Conservation (phyloP, 2,329 filamentous ascomycete species). For the Lachnellula suecica region DNA sequence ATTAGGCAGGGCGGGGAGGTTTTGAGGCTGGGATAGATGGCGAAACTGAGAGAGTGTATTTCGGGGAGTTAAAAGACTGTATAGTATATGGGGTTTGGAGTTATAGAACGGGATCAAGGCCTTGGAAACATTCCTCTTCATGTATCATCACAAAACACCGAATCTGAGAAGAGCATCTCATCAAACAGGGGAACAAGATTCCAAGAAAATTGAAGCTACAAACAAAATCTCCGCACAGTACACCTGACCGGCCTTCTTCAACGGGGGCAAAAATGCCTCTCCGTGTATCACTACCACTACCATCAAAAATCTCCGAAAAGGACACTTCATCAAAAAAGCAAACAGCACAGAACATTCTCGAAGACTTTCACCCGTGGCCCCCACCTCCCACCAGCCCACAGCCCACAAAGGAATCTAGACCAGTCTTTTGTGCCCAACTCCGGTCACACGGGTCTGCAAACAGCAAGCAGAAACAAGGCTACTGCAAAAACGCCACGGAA, state of each 20-base stretch:
- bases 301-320: too few species aligned
- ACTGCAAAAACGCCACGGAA: not conserved
- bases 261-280: too few species aligned
- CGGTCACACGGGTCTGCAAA: not conserved
- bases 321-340: not conserved
- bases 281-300: too few species aligned
- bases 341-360: not conserved
- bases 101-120: too few species aligned
- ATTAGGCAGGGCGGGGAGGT: constrained; percentile 57
- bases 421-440: not conserved
- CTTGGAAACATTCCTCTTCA: too few species aligned
- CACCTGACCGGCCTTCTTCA: too few species aligned
- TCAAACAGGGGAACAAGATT: too few species aligned
- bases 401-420: not conserved
- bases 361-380: not conserved
- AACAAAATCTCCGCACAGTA: too few species aligned
- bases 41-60: not conserved
- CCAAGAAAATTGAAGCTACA: too few species aligned
- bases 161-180: too few species aligned
- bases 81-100: not conserved
- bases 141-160: too few species aligned
- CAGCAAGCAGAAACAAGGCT: not conserved
- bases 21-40: constrained; percentile 26
- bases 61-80: too few species aligned
- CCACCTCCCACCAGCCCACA: not conserved